Conservation (phyloP, 208 protist genomes). For the Acanthamoeba castellanii region DNA sequence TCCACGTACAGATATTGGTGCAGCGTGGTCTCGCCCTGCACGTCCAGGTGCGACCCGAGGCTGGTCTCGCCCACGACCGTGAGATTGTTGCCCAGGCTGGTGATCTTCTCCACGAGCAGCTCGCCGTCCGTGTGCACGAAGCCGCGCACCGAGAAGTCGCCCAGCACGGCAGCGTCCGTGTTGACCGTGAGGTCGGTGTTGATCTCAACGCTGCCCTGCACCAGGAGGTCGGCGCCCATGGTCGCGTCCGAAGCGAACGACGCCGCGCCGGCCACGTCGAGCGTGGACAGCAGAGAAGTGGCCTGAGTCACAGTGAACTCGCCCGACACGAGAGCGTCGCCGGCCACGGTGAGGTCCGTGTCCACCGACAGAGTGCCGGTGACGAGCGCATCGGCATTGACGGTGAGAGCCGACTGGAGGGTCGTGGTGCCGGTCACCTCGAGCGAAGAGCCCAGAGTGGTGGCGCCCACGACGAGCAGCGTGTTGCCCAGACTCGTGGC, state of each 20-base stretch:
- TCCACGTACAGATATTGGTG: neutral
- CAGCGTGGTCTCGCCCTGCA: neutral
- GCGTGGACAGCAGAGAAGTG: neutral
- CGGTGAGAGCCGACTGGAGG: neutral
- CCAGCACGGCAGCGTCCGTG: neutral
- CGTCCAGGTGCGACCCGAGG: neutral
- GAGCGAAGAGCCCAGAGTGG: too few species aligned
- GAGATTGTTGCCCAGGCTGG: conserved; percentile 3
- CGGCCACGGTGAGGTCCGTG: neutral
- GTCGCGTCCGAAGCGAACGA: neutral
- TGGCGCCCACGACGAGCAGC: too few species aligned
- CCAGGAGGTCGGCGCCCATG: neutral
- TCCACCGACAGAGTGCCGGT: neutral
- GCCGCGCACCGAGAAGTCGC: neutral
- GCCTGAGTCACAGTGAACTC: neutral
- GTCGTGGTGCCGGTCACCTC: too few species aligned
- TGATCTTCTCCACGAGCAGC: conserved; percentile 11
- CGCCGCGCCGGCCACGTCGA: neutral
- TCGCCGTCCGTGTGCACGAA: conserved; percentile 5
- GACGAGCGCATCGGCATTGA: neutral
- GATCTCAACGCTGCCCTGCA: too few species aligned
- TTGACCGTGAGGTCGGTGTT: neutral
- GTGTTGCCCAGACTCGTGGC: neutral
- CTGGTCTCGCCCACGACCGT: neutral
- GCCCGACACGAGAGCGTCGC: neutral